Evolutionary conservation across 306 rosid species (phyloP).

Genomic region (Prunus campanulata): DNA sequence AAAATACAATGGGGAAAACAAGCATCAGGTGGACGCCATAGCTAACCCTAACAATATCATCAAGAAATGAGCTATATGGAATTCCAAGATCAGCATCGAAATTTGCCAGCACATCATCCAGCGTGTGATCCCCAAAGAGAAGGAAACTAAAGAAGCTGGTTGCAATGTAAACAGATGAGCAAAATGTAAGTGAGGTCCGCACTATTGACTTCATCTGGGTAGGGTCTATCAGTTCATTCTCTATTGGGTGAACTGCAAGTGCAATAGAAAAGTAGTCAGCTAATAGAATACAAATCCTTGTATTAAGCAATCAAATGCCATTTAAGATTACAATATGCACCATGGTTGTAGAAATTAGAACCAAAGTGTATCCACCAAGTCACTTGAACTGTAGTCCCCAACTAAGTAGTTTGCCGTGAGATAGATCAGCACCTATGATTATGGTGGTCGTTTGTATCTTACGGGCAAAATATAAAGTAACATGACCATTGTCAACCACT

Average conservation of each 20-base stretch:
- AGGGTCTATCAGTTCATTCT: constrained; percentile 55
- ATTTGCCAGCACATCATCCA: constrained; percentile 73
- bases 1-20: constrained; percentile 74
- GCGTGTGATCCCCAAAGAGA: constrained; percentile 65
- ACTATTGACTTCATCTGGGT: constrained; percentile 54
- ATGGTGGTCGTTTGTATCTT: not conserved
- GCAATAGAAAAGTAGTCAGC: not conserved
- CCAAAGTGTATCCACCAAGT: not conserved
- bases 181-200: constrained; percentile 43
- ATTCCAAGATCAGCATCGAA: constrained; percentile 73
- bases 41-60: constrained; percentile 66
- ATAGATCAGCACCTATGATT: not conserved
- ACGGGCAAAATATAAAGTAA: not conserved
- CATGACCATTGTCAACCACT: not conserved
- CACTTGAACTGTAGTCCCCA: not conserved
- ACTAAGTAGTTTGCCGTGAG: not conserved
- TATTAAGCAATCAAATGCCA: not conserved
- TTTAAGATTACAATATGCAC: not conserved
- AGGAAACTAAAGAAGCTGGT: constrained; percentile 60
- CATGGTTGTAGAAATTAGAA: not conserved
- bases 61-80: constrained; percentile 60
- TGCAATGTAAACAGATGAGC: constrained; percentile 52
- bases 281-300: not conserved
- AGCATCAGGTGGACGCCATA: constrained; percentile 77
- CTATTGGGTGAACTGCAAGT: constrained; percentile 66